Conservation (phyloP, 305 asterid species). For the Ajuga reptans region DNA sequence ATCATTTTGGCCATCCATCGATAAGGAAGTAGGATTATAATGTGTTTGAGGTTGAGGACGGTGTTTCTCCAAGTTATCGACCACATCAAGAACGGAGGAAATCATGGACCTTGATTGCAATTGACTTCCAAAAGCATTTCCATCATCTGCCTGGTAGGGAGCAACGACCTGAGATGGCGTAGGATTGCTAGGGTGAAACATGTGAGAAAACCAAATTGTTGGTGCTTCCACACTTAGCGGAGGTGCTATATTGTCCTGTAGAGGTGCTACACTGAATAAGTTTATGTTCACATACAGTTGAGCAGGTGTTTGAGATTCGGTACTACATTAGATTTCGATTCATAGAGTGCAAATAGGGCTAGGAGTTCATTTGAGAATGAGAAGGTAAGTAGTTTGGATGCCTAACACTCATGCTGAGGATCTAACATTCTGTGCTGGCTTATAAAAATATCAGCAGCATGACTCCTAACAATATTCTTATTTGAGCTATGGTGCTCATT, state of each 20-base stretch:
- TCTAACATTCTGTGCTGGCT: conserved; percentile 20
- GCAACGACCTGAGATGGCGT: conserved; percentile 26
- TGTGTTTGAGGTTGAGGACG: conserved; percentile 30
- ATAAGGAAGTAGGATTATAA: conserved; percentile 14
- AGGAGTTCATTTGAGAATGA: conserved; percentile 18
- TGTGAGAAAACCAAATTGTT: conserved; percentile 11
- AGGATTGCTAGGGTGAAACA: conserved; percentile 21
- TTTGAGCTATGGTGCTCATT: conserved; percentile 9
- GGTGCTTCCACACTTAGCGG: conserved; percentile 20
- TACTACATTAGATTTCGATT: conserved; percentile 19
- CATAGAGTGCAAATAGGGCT: conserved; percentile 17
- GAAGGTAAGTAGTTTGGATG: conserved; percentile 15
- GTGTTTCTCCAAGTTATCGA: conserved; percentile 22
- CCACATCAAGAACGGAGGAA: conserved; percentile 22
- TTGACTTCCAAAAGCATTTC: conserved; percentile 18
- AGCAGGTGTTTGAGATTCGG: conserved; percentile 33
- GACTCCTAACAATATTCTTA: conserved; percentile 12
- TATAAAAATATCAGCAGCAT: conserved; percentile 15
- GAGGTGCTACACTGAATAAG: conserved; percentile 19
- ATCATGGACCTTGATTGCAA: conserved; percentile 19
- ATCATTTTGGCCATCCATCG: conserved; percentile 20
- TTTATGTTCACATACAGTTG: conserved; percentile 22
- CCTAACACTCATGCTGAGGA: conserved; percentile 13
- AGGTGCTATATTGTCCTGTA: conserved; percentile 18
- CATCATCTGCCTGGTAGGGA: conserved; percentile 21